phyloP scores from a whole-genome alignment of 1,139 yeast species.

The Geotrichum citri-aurantii region DNA sequence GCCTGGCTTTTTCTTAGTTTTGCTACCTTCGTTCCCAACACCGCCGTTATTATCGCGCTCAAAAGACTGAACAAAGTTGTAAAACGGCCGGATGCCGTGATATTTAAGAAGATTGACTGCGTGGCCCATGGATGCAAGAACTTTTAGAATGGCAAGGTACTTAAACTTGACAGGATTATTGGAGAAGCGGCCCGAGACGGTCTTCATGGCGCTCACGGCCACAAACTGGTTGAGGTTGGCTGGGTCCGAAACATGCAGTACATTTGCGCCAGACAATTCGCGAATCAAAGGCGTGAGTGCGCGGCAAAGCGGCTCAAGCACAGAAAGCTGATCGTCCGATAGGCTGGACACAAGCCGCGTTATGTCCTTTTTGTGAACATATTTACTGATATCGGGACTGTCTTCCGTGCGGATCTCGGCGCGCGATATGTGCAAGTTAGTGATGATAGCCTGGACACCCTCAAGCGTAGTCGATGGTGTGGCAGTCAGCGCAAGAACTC shows the following conservation, averaged over 20 bases:
- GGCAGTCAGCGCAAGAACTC: constrained; percentile 86
- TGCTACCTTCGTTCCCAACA: constrained; percentile 10
- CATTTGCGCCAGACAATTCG: constrained; percentile 52
- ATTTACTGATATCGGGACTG: constrained; percentile 70
- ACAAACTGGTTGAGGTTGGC: constrained; percentile 62
- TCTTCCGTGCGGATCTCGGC: constrained; percentile 85
- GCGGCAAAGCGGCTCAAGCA: constrained; percentile 47
- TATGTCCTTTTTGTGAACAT: constrained; percentile 66
- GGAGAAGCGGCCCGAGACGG: constrained; percentile 28
- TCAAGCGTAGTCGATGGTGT: constrained; percentile 89
- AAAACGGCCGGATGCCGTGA: constrained; percentile 79
- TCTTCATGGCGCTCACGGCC: constrained; percentile 64
- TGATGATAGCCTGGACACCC: constrained; percentile 79
- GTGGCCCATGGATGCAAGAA: constrained; percentile 71
- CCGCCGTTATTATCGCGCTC: constrained; percentile 4
- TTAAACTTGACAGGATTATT: constrained; percentile 27
- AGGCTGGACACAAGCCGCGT: constrained; percentile 53
- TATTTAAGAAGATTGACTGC: constrained; percentile 48
- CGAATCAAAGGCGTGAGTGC: constrained; percentile 63
- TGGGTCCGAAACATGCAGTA: constrained; percentile 62
- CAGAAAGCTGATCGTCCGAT: constrained; percentile 48
- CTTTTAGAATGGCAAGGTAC: constrained; percentile 37
- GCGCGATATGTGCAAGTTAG: constrained; percentile 63
- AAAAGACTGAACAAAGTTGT: constrained; percentile 38
- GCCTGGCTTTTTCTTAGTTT: constrained; percentile 27